A percentile compares a stretch with the other conserved stretches of the same genome.
phyloP scores from a whole-genome alignment of 768 basidiomycete species.

The Lactifluus rugatus region DNA sequence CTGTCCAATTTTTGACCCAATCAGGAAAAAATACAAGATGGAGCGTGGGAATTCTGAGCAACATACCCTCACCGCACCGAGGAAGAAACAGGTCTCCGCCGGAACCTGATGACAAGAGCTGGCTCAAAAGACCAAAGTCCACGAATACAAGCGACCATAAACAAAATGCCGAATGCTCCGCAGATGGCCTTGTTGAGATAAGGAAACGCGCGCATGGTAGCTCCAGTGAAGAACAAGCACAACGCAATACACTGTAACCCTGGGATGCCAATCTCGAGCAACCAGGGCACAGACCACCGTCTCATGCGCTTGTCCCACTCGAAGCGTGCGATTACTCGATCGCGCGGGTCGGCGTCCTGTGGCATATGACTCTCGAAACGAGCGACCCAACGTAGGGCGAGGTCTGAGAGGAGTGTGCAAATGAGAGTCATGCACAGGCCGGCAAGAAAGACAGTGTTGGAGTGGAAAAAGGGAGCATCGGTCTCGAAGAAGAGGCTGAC shows the following conservation, averaged over 20 bases:
- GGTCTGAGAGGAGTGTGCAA: conserved; percentile 9
- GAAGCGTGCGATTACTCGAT: conserved; percentile 10
- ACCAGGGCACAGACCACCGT: conserved; percentile 1
- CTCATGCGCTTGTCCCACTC: conserved; percentile 11
- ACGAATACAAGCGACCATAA: neutral
- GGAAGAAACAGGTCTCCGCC: conserved; percentile 2
- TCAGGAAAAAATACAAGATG: no score
- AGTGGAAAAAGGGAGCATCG: neutral
- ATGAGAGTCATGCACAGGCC: conserved; percentile 9
- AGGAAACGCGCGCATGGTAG: neutral
- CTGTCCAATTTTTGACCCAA: no score
- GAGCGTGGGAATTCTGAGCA: neutral
- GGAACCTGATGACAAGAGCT: conserved; percentile 3
- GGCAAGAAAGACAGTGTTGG: conserved; percentile 4
- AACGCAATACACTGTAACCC: conserved; percentile 3
- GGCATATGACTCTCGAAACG: neutral
- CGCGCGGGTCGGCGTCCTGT: neutral
- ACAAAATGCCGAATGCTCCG: neutral
- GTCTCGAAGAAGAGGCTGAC: conserved; percentile 12
- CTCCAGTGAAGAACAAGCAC: neutral
- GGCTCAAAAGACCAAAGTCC: conserved; percentile 5
- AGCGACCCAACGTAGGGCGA: conserved; percentile 8
- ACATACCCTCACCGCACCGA: neutral
- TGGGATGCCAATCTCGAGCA: conserved; percentile 9
- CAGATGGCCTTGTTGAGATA: neutral